Percentiles rank a stretch among this genome's conserved stretches.
Evolutionary conservation across 2,329 filamentous ascomycete genomes (phyloP).

Genomic region (Juglanconis juglandina): DNA sequence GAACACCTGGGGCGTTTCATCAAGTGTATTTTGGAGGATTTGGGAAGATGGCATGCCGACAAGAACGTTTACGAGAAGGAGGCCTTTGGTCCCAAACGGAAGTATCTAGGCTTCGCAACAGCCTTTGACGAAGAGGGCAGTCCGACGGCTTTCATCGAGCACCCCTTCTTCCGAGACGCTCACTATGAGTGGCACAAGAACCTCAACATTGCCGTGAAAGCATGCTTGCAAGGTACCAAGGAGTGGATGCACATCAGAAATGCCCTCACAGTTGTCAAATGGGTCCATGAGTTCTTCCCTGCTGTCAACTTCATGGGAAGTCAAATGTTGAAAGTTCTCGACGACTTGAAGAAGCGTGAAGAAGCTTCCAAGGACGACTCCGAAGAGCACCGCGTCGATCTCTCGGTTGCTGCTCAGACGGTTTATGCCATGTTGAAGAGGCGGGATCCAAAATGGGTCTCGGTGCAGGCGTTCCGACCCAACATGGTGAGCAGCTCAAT

Average conservation of each 20-base stretch:
- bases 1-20: slow-evolving; percentile 92
- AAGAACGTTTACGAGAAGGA: slow-evolving; percentile 76
- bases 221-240: slow-evolving; percentile 67
- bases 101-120: slow-evolving; percentile 74
- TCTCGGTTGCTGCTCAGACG: slow-evolving; percentile 70
- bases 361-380: slow-evolving; percentile 42
- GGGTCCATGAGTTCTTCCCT: slow-evolving; percentile 78
- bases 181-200: slow-evolving; percentile 89
- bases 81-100: slow-evolving; percentile 58
- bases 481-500: slow-evolving; percentile 50
- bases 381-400: slow-evolving; percentile 63
- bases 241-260: slow-evolving; percentile 99
- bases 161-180: slow-evolving; percentile 79
- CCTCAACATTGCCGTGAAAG: slow-evolving; percentile 74
- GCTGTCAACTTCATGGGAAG: slow-evolving; percentile 84
- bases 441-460: slow-evolving; percentile 65
- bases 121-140: slow-evolving; percentile 68
- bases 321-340: slow-evolving; percentile 60
- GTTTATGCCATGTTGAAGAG: slow-evolving; percentile 68
- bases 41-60: slow-evolving; percentile 80
- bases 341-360: slow-evolving; percentile 63
- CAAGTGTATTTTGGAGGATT: slow-evolving; percentile 73
- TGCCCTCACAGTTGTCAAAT: slow-evolving; percentile 83
- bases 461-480: slow-evolving; percentile 69
- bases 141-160: slow-evolving; percentile 70